Evolutionary conservation across 306 rosid species (phyloP), one percentile per base, ranked within the genome.

Genomic region (Dryas octopetala): DNA sequence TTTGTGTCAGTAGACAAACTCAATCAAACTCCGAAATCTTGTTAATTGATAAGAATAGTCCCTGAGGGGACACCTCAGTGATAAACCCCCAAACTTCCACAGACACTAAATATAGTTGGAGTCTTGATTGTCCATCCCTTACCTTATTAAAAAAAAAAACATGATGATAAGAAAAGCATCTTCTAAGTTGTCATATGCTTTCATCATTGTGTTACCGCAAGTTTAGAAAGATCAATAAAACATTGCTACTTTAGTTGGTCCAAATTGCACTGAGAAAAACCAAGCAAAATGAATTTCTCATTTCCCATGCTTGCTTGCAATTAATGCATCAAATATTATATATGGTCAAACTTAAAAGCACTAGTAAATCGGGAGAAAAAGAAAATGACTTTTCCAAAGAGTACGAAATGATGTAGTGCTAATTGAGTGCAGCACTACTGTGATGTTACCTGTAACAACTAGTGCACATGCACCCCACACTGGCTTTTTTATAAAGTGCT

Each of bases 231-330:
- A 40, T 63, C 10, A 32, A 32, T 32, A 41, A 41, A 62, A 14
- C 0, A 40, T 8, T 8, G 28, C 49, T 16, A 63, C 26, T 63
- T 63, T 63, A 16, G 6, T 16, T 52, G 28, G 68, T 41, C 49
- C 28, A 16, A 63, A 15, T 32, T 62, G 66, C 10, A 26, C 44
- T 7, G 11, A 23, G 4, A 1, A 40, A 13, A 63, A 16, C 48
- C 68, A 63, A 63, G 26, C 49, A 63, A 41, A 62, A 41, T 9
- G 49, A 63, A 4, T 63, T 63, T 7, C 68, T 41, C 28, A 41
- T 63, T 63, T 63, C 50, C 68, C 68, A 63, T 41, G 68, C 23
- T 63, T 41, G 12, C 23, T 15, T 55, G 49, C 49, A 46, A 23
- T 23, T 23, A 23, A 12, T 61, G 66, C 66, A 61, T 61, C 45